Percentiles rank a stretch among this genome's conserved stretches.
Evolutionary conservation across 2,329 filamentous ascomycete species (phyloP).

Genomic region (Fusarium acutatum): DNA sequence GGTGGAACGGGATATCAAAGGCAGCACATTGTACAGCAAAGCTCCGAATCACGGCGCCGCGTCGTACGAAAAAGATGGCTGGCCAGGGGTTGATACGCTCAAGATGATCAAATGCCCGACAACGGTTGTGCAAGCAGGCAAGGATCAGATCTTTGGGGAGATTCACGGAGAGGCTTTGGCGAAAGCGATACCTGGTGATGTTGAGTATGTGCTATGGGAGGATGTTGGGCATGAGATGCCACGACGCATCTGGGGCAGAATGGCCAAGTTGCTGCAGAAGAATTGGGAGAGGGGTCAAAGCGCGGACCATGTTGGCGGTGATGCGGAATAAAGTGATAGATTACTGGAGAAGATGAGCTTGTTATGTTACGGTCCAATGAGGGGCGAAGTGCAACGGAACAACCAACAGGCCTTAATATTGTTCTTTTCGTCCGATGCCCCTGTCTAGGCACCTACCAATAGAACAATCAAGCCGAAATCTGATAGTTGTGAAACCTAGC

Average conservation of each 20-base stretch:
- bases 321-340: background rate
- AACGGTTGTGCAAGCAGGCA: conserved; percentile 41
- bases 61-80: conserved; percentile 23
- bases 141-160: conserved; percentile 43
- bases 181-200: conserved; percentile 28
- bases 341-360: background rate
- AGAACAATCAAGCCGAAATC: background rate
- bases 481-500: background rate
- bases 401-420: background rate
- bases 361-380: background rate
- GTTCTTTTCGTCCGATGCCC: background rate
- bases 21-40: conserved; percentile 41
- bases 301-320: background rate
- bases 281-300: conserved; percentile 16
- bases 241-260: conserved; percentile 11
- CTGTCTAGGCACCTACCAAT: background rate
- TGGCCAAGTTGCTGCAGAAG: background rate
- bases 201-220: conserved; percentile 35
- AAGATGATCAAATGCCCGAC: conserved; percentile 38
- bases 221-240: conserved; percentile 37
- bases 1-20: conserved; percentile 23
- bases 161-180: conserved; percentile 40
- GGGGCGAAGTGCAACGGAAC: background rate
- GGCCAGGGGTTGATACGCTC: conserved; percentile 38
- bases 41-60: conserved; percentile 40